Base-by-base conservation (phyloP, 2,329 filamentous ascomycete genomes). In the Sclerotinia nivalis region DNA sequence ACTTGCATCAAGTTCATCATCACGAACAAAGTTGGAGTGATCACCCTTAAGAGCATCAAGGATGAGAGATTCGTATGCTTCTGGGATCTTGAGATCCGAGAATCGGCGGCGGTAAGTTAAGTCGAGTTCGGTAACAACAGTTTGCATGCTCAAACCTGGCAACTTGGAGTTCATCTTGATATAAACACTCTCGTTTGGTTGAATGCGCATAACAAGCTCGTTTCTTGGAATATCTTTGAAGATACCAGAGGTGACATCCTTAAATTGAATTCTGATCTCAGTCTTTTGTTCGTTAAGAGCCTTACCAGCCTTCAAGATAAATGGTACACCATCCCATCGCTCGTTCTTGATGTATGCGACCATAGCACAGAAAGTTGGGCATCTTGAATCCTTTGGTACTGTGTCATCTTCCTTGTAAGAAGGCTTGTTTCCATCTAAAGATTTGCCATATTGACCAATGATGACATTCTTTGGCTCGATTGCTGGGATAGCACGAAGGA, bases 91-190 rank as follows among this genome's bases (percentile, higher is more conserved):
- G 70, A 99, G 88, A 82, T 99, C 96, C 25, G 96, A 98, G 89
- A 99, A 99, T 76, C 96, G 92, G 82, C 96, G 91, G 80, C 96
- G 90, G 86, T 99, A 99, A 74, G 96, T 99, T 76, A 99, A 88
- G 80, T 99, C 96, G 71, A 99, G 91, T 85, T 99, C 96, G 71
- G 96, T 99, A 76, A 97, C 93, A 52, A 98, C 96, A 18, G 96
- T 99, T 86, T 99, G 96, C 94, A 98, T 99, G 85, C 93, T 98
- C 78, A 99, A 86, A 77, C 96, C 96, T 28, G 96, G 96, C 71
- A 99, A 87, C 87, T 99, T 99, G 43, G 95, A 98, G 90, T 99
- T 99, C 96, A 99, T 99, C 89, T 99, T 99, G 83, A 98, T 97
- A 85, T 99, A 99, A 75, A 99, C 94, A 80, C 93, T 97, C 87